These are phyloP conservation scores for Mycena sp. DNA, from an alignment of 1,284 basidiomycete genomes.

Conservation along the genomic window DNA sequence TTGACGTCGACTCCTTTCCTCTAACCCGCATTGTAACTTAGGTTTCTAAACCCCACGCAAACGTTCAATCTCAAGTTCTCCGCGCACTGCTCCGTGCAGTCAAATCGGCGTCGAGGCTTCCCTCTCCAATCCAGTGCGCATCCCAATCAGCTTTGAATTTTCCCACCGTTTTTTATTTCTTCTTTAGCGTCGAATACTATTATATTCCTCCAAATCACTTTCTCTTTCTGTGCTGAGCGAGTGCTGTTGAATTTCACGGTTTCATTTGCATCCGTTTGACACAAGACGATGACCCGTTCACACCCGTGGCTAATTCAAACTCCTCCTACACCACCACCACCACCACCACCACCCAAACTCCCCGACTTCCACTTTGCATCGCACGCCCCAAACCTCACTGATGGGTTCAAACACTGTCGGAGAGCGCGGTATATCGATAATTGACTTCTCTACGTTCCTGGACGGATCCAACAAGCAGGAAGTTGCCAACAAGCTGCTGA, in stretches of 20 bases:
- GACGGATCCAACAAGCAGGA: conserved; percentile 4
- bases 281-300: neutral
- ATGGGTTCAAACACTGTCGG: neutral
- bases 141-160: no score
- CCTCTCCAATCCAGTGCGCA: no score
- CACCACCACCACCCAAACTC: no score
- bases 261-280: neutral
- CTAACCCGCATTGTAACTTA: neutral
- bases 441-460: conserved; percentile 7
- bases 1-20: neutral
- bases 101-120: no score
- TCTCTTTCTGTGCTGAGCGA: neutral
- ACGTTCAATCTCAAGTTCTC: no score
- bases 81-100: no score
- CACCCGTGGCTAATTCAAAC: neutral
- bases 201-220: neutral
- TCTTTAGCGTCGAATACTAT: neutral
- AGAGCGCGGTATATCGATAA: neutral
- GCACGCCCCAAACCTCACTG: neutral
- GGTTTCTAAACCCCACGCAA: no score
- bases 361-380: neutral
- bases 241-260: neutral
- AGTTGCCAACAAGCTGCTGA: neutral
- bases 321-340: no score
- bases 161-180: no score